Evolutionary conservation across 768 basidiomycete species (phyloP), one percentile per base, ranked within the genome.

Genomic region (Asterophora parasitica): DNA sequence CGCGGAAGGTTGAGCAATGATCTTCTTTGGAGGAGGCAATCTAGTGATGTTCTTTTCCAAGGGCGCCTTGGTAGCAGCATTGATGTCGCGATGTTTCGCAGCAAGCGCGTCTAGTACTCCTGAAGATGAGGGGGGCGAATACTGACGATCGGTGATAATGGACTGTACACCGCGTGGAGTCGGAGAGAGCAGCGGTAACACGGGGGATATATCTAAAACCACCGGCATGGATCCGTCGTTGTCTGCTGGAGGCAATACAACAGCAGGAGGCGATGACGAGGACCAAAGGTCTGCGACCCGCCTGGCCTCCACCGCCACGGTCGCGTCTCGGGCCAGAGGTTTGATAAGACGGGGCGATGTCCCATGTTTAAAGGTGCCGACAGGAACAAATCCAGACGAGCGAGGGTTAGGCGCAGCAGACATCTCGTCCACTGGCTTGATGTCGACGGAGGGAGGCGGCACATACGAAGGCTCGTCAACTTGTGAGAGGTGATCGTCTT

Each of bases 371-470:
- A 79, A 69, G 0, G 78, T 77, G 4, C 75, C 72, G 10, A 88
- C 76, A 0, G 85, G 80, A 15, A 87, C 72, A 56, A 89, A 89
- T 1, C 85, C 87, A 42, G 85, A 87, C 1, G 85, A 88, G 2
- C 85, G 80, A 20, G 85, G 83, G 60, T 88, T 82, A 0, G 85
- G 84, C 0, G 70, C 62, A 20, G 69, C 58, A 7, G 71, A 66
- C 34, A 61, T 54, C 36, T 61, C 30, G 3, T 31, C 30, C 9
- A 9, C 28, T 26, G 34, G 37, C 23, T 42, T 37, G 2, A 20
- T 13, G 27, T 48, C 44, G 19, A 10, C 40, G n/a, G n/a, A n/a
- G n/a, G n/a, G n/a, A n/a, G n/a, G n/a, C n/a, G n/a, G n/a, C n/a
- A 48, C 39, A 4, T 11, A 15, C 12, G 42, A 47, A 17, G 51